These are phyloP conservation scores for Phytophthora boehmeriae DNA, from an alignment of 352 stramenopile genomes.

Conservation along the genomic window DNA sequence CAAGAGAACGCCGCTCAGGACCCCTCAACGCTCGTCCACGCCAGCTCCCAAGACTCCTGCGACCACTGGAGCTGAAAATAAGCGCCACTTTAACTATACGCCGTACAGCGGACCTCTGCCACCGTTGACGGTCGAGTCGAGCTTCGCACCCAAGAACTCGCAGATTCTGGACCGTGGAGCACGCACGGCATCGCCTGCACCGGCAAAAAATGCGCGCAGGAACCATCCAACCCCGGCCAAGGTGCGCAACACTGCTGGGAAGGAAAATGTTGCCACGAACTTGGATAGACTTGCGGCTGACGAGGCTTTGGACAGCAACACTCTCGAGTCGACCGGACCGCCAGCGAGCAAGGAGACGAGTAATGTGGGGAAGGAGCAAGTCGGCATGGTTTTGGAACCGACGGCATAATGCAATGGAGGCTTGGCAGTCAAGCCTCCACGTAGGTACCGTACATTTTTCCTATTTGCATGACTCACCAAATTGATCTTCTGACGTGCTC, in stretches of 20 bases:
- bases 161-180: constrained; percentile 18
- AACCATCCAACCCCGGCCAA: constrained; percentile 27
- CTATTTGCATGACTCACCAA: constrained; percentile 26
- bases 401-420: constrained; percentile 1
- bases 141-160: constrained; percentile 61
- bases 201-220: constrained; percentile 15
- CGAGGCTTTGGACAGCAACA: constrained; percentile 29
- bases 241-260: constrained; percentile 26
- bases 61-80: constrained; percentile 10
- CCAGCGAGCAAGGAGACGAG: constrained; percentile 37
- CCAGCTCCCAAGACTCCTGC: constrained; percentile 13
- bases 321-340: constrained; percentile 14
- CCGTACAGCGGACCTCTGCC: constrained; percentile 74
- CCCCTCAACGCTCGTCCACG: constrained; percentile 14
- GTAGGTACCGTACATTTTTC: constrained; percentile 29
- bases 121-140: constrained; percentile 59
- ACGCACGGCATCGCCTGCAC: constrained; percentile 18
- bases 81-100: constrained; percentile 49
- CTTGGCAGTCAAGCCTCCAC: constrained; percentile 6
- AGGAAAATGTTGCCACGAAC: constrained; percentile 36
- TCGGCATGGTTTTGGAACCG: constrained; percentile 18
- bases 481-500: constrained; percentile 16
- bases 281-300: constrained; percentile 22
- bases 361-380: constrained; percentile 49
- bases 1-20: constrained; percentile 16